Percentiles rank a stretch among this genome's conserved stretches.
phyloP scores from a whole-genome alignment of 441 rosid species.

The Populus trichocarpa region DNA sequence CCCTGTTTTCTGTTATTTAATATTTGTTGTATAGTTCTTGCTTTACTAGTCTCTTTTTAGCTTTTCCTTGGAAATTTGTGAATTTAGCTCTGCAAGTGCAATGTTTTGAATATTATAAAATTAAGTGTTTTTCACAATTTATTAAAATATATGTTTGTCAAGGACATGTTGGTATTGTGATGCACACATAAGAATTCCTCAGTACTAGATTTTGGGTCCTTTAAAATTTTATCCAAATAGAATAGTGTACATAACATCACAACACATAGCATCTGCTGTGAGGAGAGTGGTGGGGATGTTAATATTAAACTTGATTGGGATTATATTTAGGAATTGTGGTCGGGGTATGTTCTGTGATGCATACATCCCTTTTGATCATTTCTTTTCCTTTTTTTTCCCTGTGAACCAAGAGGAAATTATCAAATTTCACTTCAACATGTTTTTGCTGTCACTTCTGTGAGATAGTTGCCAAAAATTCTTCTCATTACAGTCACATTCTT shows the following conservation, averaged over 20 bases:
- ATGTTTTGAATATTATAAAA: background rate
- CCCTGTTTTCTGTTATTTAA: background rate
- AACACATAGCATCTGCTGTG: background rate
- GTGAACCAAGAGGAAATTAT: background rate
- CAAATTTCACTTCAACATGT: background rate
- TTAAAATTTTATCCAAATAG: background rate
- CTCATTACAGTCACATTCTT: conserved; percentile 9
- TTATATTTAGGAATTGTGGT: background rate
- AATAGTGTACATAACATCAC: background rate
- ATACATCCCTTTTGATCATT: background rate
- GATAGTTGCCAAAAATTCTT: background rate
- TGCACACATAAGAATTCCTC: background rate
- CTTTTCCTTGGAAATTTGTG: background rate
- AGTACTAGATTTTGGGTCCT: background rate
- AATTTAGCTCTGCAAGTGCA: background rate
- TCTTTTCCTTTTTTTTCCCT: background rate
- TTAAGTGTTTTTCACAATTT: background rate
- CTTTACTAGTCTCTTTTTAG: background rate
- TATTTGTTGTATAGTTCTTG: background rate
- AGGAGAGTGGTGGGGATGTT: background rate
- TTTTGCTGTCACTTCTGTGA: background rate
- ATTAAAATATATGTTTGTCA: background rate
- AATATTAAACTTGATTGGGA: background rate
- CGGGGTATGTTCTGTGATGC: background rate
- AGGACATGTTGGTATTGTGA: background rate